phyloP scores from a whole-genome alignment of 106 monocot genomes.

The Allium cepa region DNA sequence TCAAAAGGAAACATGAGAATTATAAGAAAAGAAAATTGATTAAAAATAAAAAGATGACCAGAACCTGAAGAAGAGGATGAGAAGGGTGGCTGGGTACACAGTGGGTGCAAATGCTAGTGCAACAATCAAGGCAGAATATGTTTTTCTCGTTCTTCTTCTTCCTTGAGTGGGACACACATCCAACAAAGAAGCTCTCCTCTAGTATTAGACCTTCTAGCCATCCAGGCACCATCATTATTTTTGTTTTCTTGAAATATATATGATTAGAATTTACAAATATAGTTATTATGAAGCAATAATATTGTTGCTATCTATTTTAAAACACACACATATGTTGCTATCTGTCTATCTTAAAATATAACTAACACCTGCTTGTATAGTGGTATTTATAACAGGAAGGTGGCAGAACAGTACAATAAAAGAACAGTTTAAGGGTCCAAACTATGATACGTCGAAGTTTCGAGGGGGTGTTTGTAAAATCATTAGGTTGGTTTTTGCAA shows the following conservation, averaged over 20 bases:
- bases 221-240: constrained; percentile 22
- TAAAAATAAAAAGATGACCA: neutral
- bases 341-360: neutral
- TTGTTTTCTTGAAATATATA: neutral
- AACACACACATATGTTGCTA: neutral
- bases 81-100: constrained; percentile 40
- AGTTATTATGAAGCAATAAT: too few species aligned
- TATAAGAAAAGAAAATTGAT: neutral
- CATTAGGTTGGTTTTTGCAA: neutral
- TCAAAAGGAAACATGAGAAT: neutral
- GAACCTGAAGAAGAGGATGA: constrained; percentile 55
- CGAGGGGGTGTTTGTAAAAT: neutral
- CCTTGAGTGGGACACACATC: constrained; percentile 32
- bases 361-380: constrained; percentile 1
- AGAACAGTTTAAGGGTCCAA: neutral
- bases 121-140: constrained; percentile 64
- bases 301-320: too few species aligned
- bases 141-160: constrained; percentile 72
- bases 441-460: neutral
- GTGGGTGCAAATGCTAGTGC: constrained; percentile 62
- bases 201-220: constrained; percentile 45
- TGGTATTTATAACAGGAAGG: constrained; percentile 1
- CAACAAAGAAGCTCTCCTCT: constrained; percentile 47
- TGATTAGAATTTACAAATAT: too few species aligned
- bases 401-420: neutral